Evolutionary conservation across 2,329 filamentous ascomycete genomes (phyloP), one percentile per base, ranked within the genome.

Genomic region (Aspergillus intermedius): DNA sequence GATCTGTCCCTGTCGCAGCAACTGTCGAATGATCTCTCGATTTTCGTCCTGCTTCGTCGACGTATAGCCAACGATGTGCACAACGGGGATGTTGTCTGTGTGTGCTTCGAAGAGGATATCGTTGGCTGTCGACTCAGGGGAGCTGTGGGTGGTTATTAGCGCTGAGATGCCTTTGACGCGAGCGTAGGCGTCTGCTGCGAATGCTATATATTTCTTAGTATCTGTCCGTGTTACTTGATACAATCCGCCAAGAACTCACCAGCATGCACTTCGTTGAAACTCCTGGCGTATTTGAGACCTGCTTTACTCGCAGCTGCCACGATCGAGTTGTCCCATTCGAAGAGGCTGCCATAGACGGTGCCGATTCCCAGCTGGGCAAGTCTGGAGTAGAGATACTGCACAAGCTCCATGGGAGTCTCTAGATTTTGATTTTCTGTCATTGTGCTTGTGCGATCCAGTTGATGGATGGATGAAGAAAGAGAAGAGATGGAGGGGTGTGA

Each of bases 351-450:
- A 42, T 22, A 37, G 39, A 45, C 47, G 45, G 42, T 43, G 42
- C 17, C 45, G 49, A 45, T 56, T 10, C 56, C 55, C 52, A 58
- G 51, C 55, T 55, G 54, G 51, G 54, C 55, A 55, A 59, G 49
- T 49, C 49, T 43, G 34, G 25, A 28, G 23, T 39, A 40, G 37
- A 40, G 37, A 40, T 40, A 40, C 13, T 40, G 15, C 10, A 21
- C 17, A 12, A 40, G 37, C 17, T 17, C 17, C 17, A 40, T 40
- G n/a, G 37, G 37, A 12, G 37, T 7, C n/a, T 37, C 10, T 12
- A 21, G 37, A 3, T 10, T 19, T 4, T 40, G 10, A 7, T 22
- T 7, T 40, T 21, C 17, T 17, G 15, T 19, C 37, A 40, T 40
- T 40, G 37, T 40, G 37, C 15, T 40, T 40, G 17, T 12, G 10